A percentile compares a stretch with the other conserved stretches of the same genome.
phyloP scores from a whole-genome alignment of 805 yeast genomes.

The Maudiozyma saulgeensis region DNA sequence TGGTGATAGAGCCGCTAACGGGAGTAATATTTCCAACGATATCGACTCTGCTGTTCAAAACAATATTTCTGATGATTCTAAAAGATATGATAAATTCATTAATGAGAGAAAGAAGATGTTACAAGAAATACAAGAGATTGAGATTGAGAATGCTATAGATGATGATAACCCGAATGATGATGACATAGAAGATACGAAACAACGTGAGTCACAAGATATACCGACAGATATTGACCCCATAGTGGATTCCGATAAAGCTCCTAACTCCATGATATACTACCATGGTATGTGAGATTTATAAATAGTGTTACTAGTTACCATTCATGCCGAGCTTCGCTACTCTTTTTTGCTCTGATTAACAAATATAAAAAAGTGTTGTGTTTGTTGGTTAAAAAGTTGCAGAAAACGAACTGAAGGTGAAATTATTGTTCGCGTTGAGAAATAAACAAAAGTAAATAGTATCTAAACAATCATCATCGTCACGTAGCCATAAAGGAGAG shows the following conservation, averaged over 20 bases:
- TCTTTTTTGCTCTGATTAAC: no score
- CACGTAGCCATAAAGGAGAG: no score
- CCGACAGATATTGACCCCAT: neutral
- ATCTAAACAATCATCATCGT: no score
- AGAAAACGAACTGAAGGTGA: no score
- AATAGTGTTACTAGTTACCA: neutral
- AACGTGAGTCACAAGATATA: neutral
- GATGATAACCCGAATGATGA: slow-evolving; percentile 1
- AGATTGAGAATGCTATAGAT: slow-evolving; percentile 2
- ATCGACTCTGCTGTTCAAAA: neutral
- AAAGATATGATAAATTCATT: neutral
- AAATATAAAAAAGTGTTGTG: no score
- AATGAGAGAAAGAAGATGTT: neutral
- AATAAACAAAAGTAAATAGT: no score
- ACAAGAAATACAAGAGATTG: slow-evolving; percentile 3
- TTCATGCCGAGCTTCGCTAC: no score
- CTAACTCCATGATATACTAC: neutral
- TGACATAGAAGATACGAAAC: neutral
- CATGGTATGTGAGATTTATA: neutral
- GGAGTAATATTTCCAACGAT: neutral
- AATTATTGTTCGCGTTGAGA: no score
- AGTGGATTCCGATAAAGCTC: neutral
- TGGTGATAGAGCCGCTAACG: neutral
- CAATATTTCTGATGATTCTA: neutral
- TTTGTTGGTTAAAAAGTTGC: no score